Conservation (phyloP, 495 filamentous ascomycete species). For the Hyaloscypha finlandica region DNA sequence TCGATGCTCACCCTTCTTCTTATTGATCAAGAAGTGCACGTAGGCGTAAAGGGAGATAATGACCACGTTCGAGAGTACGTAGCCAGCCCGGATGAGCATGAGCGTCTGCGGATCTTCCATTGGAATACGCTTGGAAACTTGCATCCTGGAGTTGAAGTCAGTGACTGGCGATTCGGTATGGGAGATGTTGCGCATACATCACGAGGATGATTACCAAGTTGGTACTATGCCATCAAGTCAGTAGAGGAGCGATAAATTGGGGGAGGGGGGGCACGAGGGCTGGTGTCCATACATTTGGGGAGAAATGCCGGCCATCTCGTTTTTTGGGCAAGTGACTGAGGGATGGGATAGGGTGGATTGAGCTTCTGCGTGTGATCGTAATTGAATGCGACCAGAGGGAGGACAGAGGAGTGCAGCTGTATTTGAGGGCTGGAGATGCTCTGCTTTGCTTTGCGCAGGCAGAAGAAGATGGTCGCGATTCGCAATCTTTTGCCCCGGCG, state of each 20-base stretch:
- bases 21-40: constrained; percentile 77
- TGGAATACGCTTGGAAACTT: constrained; percentile 83
- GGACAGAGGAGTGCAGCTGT: background rate
- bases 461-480: constrained; percentile 11
- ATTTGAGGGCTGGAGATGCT: background rate
- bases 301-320: constrained; percentile 51
- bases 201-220: constrained; percentile 93
- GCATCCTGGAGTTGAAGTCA: too few relatives aligned
- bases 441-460: background rate
- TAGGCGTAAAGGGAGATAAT: constrained; percentile 84
- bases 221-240: constrained; percentile 57
- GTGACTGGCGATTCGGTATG: too few relatives aligned
- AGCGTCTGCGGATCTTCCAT: constrained; percentile 91
- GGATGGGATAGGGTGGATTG: background rate
- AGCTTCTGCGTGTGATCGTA: constrained; percentile 10
- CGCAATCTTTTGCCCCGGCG: constrained; percentile 7
- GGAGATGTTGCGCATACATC: constrained; percentile 69
- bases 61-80: constrained; percentile 85
- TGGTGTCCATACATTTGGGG: constrained; percentile 48
- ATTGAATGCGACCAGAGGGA: constrained; percentile 25
- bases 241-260: background rate
- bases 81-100: constrained; percentile 77
- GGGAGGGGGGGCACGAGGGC: constrained; percentile 2
- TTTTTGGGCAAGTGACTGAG: background rate
- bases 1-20: constrained; percentile 80